Conservation (phyloP, 805 yeast species). For the Starmera quercuum region DNA sequence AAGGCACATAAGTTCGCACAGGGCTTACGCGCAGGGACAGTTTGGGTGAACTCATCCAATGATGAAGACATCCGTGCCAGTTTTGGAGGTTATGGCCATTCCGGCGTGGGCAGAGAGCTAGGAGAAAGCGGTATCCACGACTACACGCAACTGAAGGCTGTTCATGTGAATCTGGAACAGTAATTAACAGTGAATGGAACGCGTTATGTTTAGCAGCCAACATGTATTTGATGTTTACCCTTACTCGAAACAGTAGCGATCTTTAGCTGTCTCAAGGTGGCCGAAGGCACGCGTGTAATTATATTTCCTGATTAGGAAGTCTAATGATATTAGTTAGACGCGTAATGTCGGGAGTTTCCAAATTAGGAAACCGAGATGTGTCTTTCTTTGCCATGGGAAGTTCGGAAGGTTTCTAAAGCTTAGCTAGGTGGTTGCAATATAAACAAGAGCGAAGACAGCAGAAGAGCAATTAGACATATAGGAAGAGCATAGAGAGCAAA, state of each 20-base stretch:
- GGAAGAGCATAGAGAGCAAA: too few relatives aligned
- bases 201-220: not conserved
- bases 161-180: conserved; percentile 60
- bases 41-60: conserved; percentile 64
- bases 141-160: conserved; percentile 71
- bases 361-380: too few relatives aligned
- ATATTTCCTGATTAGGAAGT: too few relatives aligned
- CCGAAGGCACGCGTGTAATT: too few relatives aligned
- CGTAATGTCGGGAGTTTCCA: too few relatives aligned
- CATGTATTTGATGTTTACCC: not conserved
- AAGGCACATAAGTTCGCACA: conserved; percentile 59
- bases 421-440: too few relatives aligned
- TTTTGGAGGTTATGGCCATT: conserved; percentile 71
- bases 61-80: conserved; percentile 61
- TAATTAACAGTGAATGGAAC: conserved; percentile 23
- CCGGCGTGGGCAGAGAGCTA: not conserved
- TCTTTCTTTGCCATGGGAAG: too few relatives aligned
- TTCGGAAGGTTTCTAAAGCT: too few relatives aligned
- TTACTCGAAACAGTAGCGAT: not conserved
- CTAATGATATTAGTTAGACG: too few relatives aligned
- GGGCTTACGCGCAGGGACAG: conserved; percentile 57
- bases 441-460: too few relatives aligned
- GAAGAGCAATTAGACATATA: too few relatives aligned
- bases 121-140: conserved; percentile 49
- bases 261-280: too few relatives aligned